phyloP scores from a whole-genome alignment of 352 stramenopile genomes.

The Pythium dissotocum region DNA sequence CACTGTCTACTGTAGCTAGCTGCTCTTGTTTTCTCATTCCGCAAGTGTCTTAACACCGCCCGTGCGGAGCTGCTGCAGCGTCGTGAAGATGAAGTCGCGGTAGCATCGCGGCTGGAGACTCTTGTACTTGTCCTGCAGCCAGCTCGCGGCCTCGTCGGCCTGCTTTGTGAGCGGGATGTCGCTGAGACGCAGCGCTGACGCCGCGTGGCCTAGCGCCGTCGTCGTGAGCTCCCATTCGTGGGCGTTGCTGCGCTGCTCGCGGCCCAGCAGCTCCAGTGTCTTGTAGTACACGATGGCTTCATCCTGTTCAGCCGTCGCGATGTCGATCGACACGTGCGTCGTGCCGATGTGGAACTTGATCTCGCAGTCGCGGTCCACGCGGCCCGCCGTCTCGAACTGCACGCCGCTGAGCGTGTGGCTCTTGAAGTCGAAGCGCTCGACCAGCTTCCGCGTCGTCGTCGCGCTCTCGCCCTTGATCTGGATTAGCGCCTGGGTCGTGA shows the following conservation, averaged over 20 bases:
- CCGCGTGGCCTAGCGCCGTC: conserved; percentile 10
- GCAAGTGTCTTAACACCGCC: background rate
- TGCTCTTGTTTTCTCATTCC: background rate
- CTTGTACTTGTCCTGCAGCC: conserved; percentile 16
- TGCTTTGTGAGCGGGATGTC: conserved; percentile 12
- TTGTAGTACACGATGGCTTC: conserved; percentile 23
- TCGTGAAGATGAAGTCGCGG: conserved; percentile 11
- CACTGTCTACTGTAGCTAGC: too few species aligned
- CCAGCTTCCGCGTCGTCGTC: conserved; percentile 29
- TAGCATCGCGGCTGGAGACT: conserved; percentile 26
- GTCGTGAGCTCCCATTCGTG: conserved; percentile 18
- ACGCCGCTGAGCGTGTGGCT: conserved; percentile 15
- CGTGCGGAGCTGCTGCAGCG: conserved; percentile 14
- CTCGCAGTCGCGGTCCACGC: conserved; percentile 30
- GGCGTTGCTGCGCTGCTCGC: conserved; percentile 16
- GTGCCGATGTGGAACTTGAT: conserved; percentile 25
- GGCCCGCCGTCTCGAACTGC: conserved; percentile 26
- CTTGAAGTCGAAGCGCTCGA: conserved; percentile 29
- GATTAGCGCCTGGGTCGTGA: conserved; percentile 27
- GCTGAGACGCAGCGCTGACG: conserved; percentile 10
- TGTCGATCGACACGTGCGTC: conserved; percentile 27
- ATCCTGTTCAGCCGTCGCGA: conserved; percentile 18
- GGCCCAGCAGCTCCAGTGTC: conserved; percentile 12
- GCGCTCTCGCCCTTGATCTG: conserved; percentile 17
- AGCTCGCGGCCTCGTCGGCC: conserved; percentile 2